These are phyloP conservation scores for Psilocybe cyanescens DNA, from an alignment of 768 basidiomycete species.

Conservation along the genomic window DNA sequence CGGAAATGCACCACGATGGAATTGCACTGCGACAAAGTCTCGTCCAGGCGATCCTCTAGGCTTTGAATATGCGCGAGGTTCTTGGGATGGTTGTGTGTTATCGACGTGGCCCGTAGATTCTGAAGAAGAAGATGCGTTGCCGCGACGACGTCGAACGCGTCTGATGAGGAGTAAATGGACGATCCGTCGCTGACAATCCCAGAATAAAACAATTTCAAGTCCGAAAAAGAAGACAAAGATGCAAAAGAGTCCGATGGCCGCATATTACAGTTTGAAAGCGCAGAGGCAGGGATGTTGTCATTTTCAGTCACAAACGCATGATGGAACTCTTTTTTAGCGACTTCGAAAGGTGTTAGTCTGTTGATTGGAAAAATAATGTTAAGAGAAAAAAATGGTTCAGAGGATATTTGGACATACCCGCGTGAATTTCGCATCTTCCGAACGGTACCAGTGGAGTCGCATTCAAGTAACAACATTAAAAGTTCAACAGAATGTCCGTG, in stretches of 20 bases:
- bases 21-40: conserved; percentile 49
- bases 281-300: conserved; percentile 56
- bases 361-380: conserved; percentile 6
- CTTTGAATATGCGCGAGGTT: conserved; percentile 42
- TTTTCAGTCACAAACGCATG: conserved; percentile 60
- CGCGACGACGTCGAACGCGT: conserved; percentile 46
- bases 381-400: background rate
- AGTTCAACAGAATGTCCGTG: conserved; percentile 69
- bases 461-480: conserved; percentile 65
- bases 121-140: conserved; percentile 53
- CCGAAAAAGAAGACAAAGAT: conserved; percentile 54
- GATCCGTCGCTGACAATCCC: conserved; percentile 30
- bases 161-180: conserved; percentile 39
- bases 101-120: conserved; percentile 55
- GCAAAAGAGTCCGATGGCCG: conserved; percentile 50
- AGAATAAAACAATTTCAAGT: conserved; percentile 27
- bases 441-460: conserved; percentile 58
- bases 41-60: conserved; percentile 49
- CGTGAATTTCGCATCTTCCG: conserved; percentile 68
- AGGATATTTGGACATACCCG: conserved; percentile 52
- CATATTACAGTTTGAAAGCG: conserved; percentile 59
- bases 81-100: conserved; percentile 39
- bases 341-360: conserved; percentile 69
- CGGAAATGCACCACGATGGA: conserved; percentile 56
- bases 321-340: conserved; percentile 71